phyloP scores from a whole-genome alignment of 2,329 filamentous ascomycete genomes.

The Fusarium dimerum region DNA sequence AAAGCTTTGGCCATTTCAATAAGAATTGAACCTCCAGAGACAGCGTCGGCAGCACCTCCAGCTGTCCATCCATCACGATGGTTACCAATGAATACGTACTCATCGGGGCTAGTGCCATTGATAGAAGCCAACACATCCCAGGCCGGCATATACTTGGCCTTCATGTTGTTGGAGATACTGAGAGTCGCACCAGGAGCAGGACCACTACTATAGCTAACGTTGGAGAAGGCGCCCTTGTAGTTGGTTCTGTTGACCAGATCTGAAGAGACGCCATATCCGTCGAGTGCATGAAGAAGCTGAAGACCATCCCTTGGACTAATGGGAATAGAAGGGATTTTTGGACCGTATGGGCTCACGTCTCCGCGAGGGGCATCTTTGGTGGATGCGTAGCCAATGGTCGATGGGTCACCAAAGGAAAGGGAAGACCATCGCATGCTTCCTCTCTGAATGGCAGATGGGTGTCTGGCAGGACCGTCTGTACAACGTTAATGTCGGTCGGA shows the following conservation, averaged over 20 bases:
- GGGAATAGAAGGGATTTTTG: constrained; percentile 17
- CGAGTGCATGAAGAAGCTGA: constrained; percentile 7
- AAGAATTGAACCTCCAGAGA: constrained; percentile 50
- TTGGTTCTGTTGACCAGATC: constrained; percentile 12
- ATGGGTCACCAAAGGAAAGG: constrained; percentile 20
- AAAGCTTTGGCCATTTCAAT: constrained; percentile 52
- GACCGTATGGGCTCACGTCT: constrained; percentile 13
- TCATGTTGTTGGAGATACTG: constrained; percentile 15
- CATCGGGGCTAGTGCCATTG: constrained; percentile 40
- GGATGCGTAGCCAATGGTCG: constrained; percentile 21
- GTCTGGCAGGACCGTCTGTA: constrained; percentile 16
- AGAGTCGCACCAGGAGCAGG: constrained; percentile 10
- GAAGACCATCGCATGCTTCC: constrained; percentile 21
- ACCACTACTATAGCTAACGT: constrained; percentile 14
- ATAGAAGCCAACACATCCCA: constrained; percentile 42
- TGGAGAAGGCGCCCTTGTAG: constrained; percentile 17
- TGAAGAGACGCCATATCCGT: constrained; percentile 7
- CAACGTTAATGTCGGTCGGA: neutral
- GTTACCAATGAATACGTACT: constrained; percentile 51
- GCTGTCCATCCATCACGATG: constrained; percentile 57
- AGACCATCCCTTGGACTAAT: constrained; percentile 15
- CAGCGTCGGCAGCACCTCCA: constrained; percentile 54
- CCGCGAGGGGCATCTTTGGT: constrained; percentile 16
- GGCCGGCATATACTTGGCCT: constrained; percentile 9
- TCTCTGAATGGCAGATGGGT: constrained; percentile 20